These are phyloP conservation scores for Dalbergia oliveri DNA, from an alignment of 306 rosid species.

Conservation along the genomic window DNA sequence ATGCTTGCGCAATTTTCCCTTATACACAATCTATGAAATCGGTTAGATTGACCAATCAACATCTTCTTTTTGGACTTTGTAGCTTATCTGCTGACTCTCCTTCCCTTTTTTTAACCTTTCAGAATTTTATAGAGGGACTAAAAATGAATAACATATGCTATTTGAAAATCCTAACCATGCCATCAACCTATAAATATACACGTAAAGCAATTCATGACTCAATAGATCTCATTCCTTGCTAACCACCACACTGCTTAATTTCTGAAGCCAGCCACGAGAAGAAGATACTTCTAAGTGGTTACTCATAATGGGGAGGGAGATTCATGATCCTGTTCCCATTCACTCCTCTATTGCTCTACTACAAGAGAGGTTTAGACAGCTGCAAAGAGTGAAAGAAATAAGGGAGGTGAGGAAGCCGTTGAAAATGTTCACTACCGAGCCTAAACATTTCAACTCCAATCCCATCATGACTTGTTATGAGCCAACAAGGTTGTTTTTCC, in stretches of 20 bases:
- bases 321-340: slow-evolving; percentile 45
- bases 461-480: slow-evolving; percentile 22
- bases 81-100: slow-evolving; percentile 72
- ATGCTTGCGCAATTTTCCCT: background rate
- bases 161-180: slow-evolving; percentile 42
- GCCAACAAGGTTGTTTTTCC: slow-evolving; percentile 51
- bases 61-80: slow-evolving; percentile 76
- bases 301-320: slow-evolving; percentile 56
- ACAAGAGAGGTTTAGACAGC: slow-evolving; percentile 81
- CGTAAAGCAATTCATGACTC: slow-evolving; percentile 31
- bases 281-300: background rate
- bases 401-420: slow-evolving; percentile 72
- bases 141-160: slow-evolving; percentile 2
- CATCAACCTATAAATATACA: slow-evolving; percentile 44
- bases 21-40: background rate
- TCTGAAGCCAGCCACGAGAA: slow-evolving; percentile 10
- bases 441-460: background rate
- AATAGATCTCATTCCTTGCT: slow-evolving; percentile 11
- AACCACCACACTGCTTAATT: background rate
- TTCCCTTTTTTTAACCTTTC: slow-evolving; percentile 49
- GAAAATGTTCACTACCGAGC: slow-evolving; percentile 42
- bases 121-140: slow-evolving; percentile 55
- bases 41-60: slow-evolving; percentile 70
- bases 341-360: slow-evolving; percentile 77
- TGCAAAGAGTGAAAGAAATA: slow-evolving; percentile 83